Conservation (phyloP, 768 basidiomycete species). For the Trametes cinnabarina region DNA sequence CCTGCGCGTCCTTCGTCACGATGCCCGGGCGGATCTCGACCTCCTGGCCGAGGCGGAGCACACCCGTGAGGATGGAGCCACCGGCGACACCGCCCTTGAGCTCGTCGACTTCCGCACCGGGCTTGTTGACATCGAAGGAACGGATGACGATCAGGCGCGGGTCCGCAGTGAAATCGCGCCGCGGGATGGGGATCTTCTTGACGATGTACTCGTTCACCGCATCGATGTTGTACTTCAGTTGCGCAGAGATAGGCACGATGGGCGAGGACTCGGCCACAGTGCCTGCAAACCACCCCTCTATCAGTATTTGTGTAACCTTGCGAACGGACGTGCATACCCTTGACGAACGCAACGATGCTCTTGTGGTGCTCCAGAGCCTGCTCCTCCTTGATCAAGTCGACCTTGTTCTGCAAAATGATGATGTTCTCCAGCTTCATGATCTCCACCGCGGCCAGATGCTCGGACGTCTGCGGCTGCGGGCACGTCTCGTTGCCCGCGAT, state of each 20-base stretch:
- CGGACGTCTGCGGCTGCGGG: conserved; percentile 97
- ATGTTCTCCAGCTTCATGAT: conserved; percentile 99
- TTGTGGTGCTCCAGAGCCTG: conserved; percentile 96
- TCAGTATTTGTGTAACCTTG: too few species aligned
- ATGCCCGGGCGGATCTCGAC: conserved; percentile 97
- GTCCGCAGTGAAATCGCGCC: conserved; percentile 88
- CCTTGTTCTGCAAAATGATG: conserved; percentile 98
- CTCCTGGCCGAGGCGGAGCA: conserved; percentile 85
- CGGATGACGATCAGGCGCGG: conserved; percentile 97
- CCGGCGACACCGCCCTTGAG: conserved; percentile 98
- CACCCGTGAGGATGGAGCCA: conserved; percentile 91
- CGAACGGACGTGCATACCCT: conserved; percentile 50
- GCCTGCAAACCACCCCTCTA: conserved; percentile 43
- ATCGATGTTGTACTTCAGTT: conserved; percentile 98
- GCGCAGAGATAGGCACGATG: conserved; percentile 98
- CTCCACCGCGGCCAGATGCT: conserved; percentile 97
- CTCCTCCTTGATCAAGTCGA: conserved; percentile 93
- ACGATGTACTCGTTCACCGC: conserved; percentile 99
- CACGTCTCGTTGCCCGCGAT: conserved; percentile 98
- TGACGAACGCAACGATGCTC: conserved; percentile 93
- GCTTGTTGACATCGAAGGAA: conserved; percentile 99
- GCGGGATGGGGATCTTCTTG: conserved; percentile 91
- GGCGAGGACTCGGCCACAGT: conserved; percentile 97
- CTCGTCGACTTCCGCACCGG: conserved; percentile 94
- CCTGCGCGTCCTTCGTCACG: conserved; percentile 90